Percentiles rank a stretch among this genome's conserved stretches.
Evolutionary conservation across 179 eudicot genomes (phyloP).

Genomic region (Gypsophila paniculata): DNA sequence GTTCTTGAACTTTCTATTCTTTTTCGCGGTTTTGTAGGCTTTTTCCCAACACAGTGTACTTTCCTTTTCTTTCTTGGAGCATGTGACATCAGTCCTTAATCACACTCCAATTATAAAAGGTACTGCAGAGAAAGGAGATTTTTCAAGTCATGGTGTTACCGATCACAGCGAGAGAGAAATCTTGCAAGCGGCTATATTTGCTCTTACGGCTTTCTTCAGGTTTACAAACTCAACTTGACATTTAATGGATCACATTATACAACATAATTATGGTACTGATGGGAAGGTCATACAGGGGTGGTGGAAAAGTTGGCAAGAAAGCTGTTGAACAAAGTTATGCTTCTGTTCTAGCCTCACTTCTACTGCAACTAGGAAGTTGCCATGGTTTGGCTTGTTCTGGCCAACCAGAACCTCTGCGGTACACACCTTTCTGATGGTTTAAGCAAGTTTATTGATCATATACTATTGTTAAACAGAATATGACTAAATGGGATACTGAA

Average conservation of each 20-base stretch:
- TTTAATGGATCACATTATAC: not conserved
- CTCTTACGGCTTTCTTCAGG: conserved; percentile 96
- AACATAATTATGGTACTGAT: conserved; percentile 15
- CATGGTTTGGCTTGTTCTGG: conserved; percentile 74
- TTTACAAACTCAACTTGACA: conserved; percentile 20
- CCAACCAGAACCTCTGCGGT: conserved; percentile 85
- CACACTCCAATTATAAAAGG: conserved; percentile 47
- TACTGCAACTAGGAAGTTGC: conserved; percentile 89
- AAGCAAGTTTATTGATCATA: not conserved
- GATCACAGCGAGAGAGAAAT: conserved; percentile 45
- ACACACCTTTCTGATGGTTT: conserved; percentile 14
- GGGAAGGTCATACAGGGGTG: conserved; percentile 59
- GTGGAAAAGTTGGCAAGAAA: conserved; percentile 85
- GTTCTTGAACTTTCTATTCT: conserved; percentile 1
- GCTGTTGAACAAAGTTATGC: conserved; percentile 89
- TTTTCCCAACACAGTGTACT: conserved; percentile 84
- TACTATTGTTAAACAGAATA: not conserved
- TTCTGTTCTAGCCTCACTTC: conserved; percentile 80
- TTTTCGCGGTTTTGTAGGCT: conserved; percentile 43
- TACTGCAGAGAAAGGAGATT: conserved; percentile 58
- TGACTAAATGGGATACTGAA: not conserved
- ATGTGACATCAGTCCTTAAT: conserved; percentile 63
- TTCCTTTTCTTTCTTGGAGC: conserved; percentile 74
- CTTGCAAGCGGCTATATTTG: conserved; percentile 79
- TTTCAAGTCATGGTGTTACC: conserved; percentile 38